A percentile compares a stretch with the other conserved stretches of the same genome.
These are phyloP conservation scores for Prasinococcaceae sp. DNA, from an alignment of 139 green algal genomes.

Conservation along the genomic window DNA sequence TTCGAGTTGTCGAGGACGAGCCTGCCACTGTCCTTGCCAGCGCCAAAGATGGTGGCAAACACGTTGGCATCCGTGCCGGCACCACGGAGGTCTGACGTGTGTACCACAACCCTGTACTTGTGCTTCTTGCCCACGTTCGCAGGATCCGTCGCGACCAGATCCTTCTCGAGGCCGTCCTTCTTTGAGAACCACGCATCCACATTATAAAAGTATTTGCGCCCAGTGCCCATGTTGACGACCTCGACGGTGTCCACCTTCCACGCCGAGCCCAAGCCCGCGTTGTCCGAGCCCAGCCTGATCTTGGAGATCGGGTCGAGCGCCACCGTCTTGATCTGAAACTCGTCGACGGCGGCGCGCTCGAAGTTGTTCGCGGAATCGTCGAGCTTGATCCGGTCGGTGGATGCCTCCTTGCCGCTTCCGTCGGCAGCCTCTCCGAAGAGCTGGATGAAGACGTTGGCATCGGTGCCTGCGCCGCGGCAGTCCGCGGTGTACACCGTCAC, in stretches of 20 bases:
- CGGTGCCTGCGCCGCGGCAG: conserved; percentile 37
- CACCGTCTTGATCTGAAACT: conserved; percentile 26
- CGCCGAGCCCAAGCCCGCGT: conserved; percentile 33
- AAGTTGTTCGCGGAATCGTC: conserved; percentile 27
- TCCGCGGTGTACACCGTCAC: conserved; percentile 27
- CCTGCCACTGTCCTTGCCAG: not conserved
- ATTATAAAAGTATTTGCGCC: not conserved
- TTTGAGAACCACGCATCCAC: not conserved
- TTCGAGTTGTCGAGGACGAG: not conserved
- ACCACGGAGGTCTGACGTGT: conserved; percentile 35
- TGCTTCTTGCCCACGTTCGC: not conserved
- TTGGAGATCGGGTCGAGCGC: conserved; percentile 31
- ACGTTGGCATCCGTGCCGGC: conserved; percentile 39
- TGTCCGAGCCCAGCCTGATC: conserved; percentile 45
- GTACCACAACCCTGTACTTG: conserved; percentile 17
- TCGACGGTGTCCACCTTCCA: conserved; percentile 53
- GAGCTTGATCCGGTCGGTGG: conserved; percentile 11
- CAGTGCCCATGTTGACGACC: conserved; percentile 25
- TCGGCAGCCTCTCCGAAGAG: conserved; percentile 1
- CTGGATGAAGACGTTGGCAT: conserved; percentile 32
- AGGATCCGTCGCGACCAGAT: not conserved
- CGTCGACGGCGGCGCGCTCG: conserved; percentile 18
- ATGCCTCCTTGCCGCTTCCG: not conserved
- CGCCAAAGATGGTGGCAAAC: conserved; percentile 23
- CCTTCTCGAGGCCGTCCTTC: not conserved